Evolutionary conservation across 176 grass and related monocot species (phyloP).

Genomic region (Lolium perenne): DNA sequence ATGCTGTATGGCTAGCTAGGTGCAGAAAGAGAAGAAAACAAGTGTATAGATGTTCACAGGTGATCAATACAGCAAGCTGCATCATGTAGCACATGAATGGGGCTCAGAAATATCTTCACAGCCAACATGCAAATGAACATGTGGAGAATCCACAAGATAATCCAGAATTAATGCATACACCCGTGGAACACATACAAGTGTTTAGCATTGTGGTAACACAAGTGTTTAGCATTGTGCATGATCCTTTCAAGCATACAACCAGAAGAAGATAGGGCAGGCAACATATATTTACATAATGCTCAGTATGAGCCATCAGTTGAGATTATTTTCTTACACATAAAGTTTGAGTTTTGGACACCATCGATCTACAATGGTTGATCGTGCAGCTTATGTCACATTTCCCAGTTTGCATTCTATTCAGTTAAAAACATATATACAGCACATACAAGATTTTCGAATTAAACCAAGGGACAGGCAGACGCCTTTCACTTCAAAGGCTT

Average conservation of each 20-base stretch:
- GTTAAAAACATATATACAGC: constrained; percentile 31
- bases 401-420: not conserved
- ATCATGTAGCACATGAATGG: not conserved
- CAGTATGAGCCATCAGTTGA: not conserved
- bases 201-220: not conserved
- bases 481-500: constrained; percentile 15
- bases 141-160: not conserved
- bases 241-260: constrained; percentile 2
- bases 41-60: not conserved
- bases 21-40: not conserved
- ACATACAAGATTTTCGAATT: not conserved
- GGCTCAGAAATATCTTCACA: not conserved
- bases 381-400: not conserved
- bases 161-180: not conserved
- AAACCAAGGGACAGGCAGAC: not conserved
- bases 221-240: not conserved
- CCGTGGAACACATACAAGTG: not conserved
- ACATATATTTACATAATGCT: not conserved
- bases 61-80: not conserved
- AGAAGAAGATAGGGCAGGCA: not conserved
- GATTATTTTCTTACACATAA: not conserved
- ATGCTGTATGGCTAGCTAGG: not conserved
- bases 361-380: not conserved
- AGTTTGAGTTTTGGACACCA: not conserved
- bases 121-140: not conserved